These are phyloP conservation scores for Aspergillus nidulans DNA, from an alignment of 495 filamentous ascomycete genomes.

Conservation along the genomic window DNA sequence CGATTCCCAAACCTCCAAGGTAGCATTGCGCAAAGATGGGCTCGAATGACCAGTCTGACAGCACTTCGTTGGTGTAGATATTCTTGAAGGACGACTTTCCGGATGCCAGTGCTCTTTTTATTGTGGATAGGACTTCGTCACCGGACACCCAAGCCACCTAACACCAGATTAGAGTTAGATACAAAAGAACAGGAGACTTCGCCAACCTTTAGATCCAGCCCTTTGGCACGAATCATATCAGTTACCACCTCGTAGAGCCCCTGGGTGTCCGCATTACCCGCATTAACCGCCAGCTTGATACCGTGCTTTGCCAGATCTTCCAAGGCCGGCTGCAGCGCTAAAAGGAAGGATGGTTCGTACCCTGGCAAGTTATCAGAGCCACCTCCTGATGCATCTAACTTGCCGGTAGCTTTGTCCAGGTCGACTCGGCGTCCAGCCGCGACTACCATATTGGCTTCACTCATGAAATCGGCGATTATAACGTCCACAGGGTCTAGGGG, in stretches of 20 bases:
- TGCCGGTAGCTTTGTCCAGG: slow-evolving; percentile 13
- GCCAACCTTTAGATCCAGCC: slow-evolving; percentile 40
- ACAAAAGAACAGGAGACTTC: not conserved
- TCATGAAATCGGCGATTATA: slow-evolving; percentile 56
- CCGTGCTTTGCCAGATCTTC: slow-evolving; percentile 44
- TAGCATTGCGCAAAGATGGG: slow-evolving; percentile 53
- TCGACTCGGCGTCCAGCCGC: slow-evolving; percentile 39
- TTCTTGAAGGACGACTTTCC: slow-evolving; percentile 44
- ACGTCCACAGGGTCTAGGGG: slow-evolving; percentile 51
- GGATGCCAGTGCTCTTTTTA: slow-evolving; percentile 33
- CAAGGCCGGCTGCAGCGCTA: slow-evolving; percentile 49
- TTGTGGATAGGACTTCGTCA: slow-evolving; percentile 45
- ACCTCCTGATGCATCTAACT: not conserved
- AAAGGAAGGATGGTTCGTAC: slow-evolving; percentile 51
- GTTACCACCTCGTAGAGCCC: slow-evolving; percentile 42
- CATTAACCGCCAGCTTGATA: slow-evolving; percentile 58
- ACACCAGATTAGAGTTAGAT: not conserved
- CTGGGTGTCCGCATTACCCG: slow-evolving; percentile 50
- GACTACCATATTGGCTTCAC: slow-evolving; percentile 51
- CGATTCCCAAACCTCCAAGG: slow-evolving; percentile 49
- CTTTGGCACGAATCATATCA: slow-evolving; percentile 38
- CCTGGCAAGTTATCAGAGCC: slow-evolving; percentile 21
- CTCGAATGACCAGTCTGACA: slow-evolving; percentile 48
- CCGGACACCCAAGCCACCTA: slow-evolving; percentile 48
- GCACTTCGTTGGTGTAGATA: slow-evolving; percentile 45